Base-by-base conservation (phyloP, 2,329 filamentous ascomycete species). In the Aureobasidium zeae region DNA sequence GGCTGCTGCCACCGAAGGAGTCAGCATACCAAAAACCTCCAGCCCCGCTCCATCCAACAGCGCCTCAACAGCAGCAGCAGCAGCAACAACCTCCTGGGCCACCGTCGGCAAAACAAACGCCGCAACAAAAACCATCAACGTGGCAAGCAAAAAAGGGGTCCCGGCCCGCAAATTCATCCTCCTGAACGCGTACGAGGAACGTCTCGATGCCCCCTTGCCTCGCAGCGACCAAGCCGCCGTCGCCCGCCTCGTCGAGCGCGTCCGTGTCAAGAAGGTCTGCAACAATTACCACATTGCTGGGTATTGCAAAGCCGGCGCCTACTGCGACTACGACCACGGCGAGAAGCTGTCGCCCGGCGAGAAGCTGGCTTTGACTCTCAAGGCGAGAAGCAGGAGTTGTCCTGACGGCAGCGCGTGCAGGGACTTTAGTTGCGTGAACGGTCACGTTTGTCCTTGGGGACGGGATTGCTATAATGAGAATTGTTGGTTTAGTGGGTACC, bases 321-420 rank as follows among this genome's bases (percentile, higher is more conserved):
- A 63, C 42, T 70, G 67, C 50, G 55, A 58, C 25, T 69, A 67
- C 47, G 53, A 59, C 38, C 67, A 70, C 47, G 63, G 63, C 26
- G 60, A 63, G 25, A 60, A 57, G 16, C 53, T 70, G 15, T 55
- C 51, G 1, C 49, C 54, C 2, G 60, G 54, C 4, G 66, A 68
- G 46, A 47, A 58, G 31, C 57, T 61, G 13, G 64, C 65, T 4
- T 51, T 70, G 24, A 60, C 58, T 32, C 63, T 66, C 44, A 66
- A 66, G 46, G 62, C 66, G 2, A 55, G 66, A n/a, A 61, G 55
- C 8, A 52, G 63, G 8, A 53, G 54, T 5, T 70, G 67, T 47
- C 57, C 60, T 20, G 52, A 61, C 12, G 51, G 55, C 13, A 41
- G 41, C n/a, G 52, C 53, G 12, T 69, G 67, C 45, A 54, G 63